Conservation (phyloP, 371 early-diverging fungal genomes). For the Nematocida sp. region DNA sequence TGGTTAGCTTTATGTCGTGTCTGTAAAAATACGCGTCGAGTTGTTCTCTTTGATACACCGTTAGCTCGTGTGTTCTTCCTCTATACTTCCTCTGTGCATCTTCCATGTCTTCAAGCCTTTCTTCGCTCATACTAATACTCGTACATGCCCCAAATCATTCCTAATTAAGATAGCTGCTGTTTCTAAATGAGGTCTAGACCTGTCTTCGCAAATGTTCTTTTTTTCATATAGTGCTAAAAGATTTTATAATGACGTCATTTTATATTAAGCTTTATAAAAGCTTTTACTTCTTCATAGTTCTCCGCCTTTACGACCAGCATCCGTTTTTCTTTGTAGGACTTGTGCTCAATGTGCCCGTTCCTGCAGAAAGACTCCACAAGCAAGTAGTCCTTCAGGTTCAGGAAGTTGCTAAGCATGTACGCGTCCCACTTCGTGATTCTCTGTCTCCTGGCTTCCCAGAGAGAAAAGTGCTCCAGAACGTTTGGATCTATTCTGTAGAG, state of each 20-base stretch:
- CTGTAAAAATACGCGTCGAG: conserved; percentile 53
- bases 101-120: conserved; percentile 2
- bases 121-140: not conserved
- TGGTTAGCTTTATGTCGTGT: conserved; percentile 51
- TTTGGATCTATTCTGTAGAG: conserved; percentile 70
- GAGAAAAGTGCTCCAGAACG: conserved; percentile 83
- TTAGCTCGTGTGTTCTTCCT: conserved; percentile 34
- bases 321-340: conserved; percentile 52
- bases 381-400: conserved; percentile 62
- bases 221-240: not conserved
- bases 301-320: conserved; percentile 58
- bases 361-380: conserved; percentile 52
- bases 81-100: conserved; percentile 32
- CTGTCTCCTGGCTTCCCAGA: conserved; percentile 92
- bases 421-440: conserved; percentile 68
- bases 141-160: not conserved
- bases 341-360: not conserved
- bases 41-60: conserved; percentile 41
- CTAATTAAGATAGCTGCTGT: not conserved
- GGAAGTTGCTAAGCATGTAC: conserved; percentile 75
- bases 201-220: not conserved
- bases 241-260: conserved; percentile 13
- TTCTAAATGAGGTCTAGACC: not conserved
- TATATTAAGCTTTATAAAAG: conserved; percentile 54
- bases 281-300: conserved; percentile 53